Conservation (phyloP, 139 green algal species). For the Chlorella sp. region DNA sequence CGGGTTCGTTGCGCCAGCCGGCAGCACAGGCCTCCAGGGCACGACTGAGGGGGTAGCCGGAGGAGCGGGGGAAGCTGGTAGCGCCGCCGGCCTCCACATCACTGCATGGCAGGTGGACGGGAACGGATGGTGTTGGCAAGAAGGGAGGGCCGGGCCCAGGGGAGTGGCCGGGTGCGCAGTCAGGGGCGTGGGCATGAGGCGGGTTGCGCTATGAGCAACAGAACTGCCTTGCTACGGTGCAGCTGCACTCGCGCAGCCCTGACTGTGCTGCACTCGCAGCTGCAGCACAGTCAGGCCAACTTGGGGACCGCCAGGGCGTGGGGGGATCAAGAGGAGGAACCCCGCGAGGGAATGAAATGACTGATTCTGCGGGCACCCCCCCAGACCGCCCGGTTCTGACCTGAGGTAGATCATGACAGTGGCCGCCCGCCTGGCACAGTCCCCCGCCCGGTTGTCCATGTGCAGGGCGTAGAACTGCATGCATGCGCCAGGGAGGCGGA, state of each 20-base stretch:
- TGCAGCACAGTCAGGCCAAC: too few species aligned
- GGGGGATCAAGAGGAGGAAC: too few species aligned
- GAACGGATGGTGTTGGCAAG: background rate
- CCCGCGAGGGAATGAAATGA: too few species aligned
- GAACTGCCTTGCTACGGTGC: too few species aligned
- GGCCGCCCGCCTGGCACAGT: constrained; percentile 55
- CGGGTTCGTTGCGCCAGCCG: constrained; percentile 3
- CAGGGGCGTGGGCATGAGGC: too few species aligned
- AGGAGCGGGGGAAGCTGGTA: constrained; percentile 51
- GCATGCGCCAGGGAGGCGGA: background rate
- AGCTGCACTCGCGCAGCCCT: too few species aligned
- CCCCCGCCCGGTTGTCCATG: constrained; percentile 76
- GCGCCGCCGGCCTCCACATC: constrained; percentile 40
- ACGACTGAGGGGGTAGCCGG: background rate
- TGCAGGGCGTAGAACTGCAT: constrained; percentile 65
- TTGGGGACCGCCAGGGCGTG: too few species aligned
- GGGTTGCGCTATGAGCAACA: too few species aligned
- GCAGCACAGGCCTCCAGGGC: constrained; percentile 13
- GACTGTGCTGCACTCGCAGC: too few species aligned
- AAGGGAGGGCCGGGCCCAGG: background rate
- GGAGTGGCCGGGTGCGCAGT: too few species aligned
- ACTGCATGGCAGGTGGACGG: background rate
- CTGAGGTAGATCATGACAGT: constrained; percentile 79
- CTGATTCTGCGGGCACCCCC: too few species aligned
- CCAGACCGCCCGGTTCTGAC: too few species aligned